phyloP scores from a whole-genome alignment of 2,329 filamentous ascomycete genomes.

The Neocucurbitaria cava region DNA sequence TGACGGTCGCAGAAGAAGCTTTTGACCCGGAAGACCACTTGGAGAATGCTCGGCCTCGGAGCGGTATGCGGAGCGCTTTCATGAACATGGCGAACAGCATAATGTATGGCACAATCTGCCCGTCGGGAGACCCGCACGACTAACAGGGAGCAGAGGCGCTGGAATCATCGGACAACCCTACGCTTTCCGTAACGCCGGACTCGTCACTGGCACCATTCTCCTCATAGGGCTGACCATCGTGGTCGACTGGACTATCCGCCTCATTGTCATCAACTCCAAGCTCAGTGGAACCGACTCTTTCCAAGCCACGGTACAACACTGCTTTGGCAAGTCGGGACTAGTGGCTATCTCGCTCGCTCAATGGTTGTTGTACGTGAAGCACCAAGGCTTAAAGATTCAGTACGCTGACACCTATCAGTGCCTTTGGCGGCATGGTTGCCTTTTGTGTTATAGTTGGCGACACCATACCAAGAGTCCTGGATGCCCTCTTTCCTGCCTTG shows the following conservation, averaged over 20 bases:
- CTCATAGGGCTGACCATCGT: constrained; percentile 80
- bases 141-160: constrained; percentile 57
- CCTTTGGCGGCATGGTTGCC: constrained; percentile 97
- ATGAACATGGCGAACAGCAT: constrained; percentile 99
- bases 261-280: constrained; percentile 98
- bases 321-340: constrained; percentile 86
- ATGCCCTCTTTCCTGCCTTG: constrained; percentile 80
- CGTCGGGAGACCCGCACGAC: neutral
- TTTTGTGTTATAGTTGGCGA: constrained; percentile 98
- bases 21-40: constrained; percentile 65
- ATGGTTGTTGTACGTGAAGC: constrained; percentile 76
- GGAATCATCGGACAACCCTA: constrained; percentile 85
- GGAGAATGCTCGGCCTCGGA: constrained; percentile 76
- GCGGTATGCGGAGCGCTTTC: constrained; percentile 84
- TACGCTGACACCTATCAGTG: constrained; percentile 55
- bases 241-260: constrained; percentile 95
- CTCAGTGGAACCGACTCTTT: constrained; percentile 92
- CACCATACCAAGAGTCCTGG: constrained; percentile 88
- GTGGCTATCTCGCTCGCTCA: constrained; percentile 91
- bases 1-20: constrained; percentile 69
- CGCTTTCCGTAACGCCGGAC: constrained; percentile 90
- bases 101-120: constrained; percentile 59
- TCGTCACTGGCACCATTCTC: constrained; percentile 79
- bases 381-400: neutral
- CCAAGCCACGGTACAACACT: constrained; percentile 94